Evolutionary conservation across 2,329 filamentous ascomycete genomes (phyloP).

Genomic region (Diaporthe caulivora): DNA sequence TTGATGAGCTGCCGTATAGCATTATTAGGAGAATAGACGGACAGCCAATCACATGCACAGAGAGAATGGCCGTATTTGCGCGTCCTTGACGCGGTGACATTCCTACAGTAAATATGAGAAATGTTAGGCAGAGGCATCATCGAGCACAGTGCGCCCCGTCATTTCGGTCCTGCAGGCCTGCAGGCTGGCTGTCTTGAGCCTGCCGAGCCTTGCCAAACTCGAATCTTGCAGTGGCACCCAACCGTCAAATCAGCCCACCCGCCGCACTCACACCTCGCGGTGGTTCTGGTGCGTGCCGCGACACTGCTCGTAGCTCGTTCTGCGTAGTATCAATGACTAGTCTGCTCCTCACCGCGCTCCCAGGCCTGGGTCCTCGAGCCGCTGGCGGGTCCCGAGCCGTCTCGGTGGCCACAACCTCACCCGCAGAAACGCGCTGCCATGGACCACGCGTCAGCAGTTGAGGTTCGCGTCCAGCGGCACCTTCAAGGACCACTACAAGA

Average conservation of each 20-base stretch:
- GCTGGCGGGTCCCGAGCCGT: not conserved
- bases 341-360: not conserved
- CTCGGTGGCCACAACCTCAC: not conserved
- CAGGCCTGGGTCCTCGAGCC: not conserved
- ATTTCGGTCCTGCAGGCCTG: not conserved
- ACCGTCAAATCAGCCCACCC: not conserved
- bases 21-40: not conserved
- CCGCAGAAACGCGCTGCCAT: not conserved
- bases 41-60: not conserved
- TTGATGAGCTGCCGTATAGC: conserved; percentile 2
- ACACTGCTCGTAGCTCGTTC: not conserved
- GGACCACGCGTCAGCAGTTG: not conserved
- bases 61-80: not conserved
- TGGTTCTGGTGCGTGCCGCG: not conserved
- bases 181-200: not conserved
- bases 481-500: not conserved
- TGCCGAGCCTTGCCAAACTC: not conserved
- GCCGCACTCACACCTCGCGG: not conserved
- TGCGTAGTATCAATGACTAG: conserved; percentile 13
- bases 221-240: not conserved
- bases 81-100: not conserved
- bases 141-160: not conserved
- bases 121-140: not conserved
- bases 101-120: too few relatives aligned
- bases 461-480: not conserved